phyloP scores from a whole-genome alignment of 805 yeast genomes.

The Kodamaea kaohsiungensis region DNA sequence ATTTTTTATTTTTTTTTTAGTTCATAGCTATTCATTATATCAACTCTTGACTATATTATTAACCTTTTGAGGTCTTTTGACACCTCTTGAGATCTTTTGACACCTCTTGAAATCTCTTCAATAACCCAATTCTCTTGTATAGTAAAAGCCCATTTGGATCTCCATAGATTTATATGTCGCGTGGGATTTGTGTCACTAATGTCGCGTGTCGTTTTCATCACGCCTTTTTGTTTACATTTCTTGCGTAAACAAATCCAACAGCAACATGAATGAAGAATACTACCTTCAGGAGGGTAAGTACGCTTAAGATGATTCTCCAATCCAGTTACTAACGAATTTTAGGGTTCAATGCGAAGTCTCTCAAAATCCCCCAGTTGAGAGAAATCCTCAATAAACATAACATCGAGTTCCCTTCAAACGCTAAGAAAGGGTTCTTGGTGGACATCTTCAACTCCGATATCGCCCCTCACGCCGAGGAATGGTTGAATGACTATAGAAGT shows the following conservation, averaged over 20 bases:
- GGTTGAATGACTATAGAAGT: constrained; percentile 32
- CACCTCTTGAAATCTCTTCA: no score
- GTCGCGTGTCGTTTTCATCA: constrained; percentile 7
- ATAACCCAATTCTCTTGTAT: no score
- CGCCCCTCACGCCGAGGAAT: constrained; percentile 46
- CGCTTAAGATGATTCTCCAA: not conserved
- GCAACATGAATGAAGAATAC: constrained; percentile 23
- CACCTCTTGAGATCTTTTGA: no score
- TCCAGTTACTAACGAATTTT: constrained; percentile 22
- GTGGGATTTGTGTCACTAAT: not conserved
- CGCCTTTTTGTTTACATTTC: constrained; percentile 4
- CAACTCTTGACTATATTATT: no score
- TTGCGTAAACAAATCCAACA: not conserved
- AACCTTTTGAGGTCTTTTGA: no score
- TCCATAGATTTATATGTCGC: not conserved
- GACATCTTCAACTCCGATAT: constrained; percentile 58
- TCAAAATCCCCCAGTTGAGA: constrained; percentile 72
- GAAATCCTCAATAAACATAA: constrained; percentile 61
- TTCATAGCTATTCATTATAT: no score
- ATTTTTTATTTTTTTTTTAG: no score
- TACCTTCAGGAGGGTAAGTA: constrained; percentile 27
- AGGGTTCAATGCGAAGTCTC: constrained; percentile 67
- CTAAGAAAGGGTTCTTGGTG: constrained; percentile 69
- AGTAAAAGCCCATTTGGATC: not conserved
- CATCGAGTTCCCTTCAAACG: constrained; percentile 59